Evolutionary conservation across 176 grass and related monocot genomes (phyloP).

Genomic region (Neostapfia colusana): DNA sequence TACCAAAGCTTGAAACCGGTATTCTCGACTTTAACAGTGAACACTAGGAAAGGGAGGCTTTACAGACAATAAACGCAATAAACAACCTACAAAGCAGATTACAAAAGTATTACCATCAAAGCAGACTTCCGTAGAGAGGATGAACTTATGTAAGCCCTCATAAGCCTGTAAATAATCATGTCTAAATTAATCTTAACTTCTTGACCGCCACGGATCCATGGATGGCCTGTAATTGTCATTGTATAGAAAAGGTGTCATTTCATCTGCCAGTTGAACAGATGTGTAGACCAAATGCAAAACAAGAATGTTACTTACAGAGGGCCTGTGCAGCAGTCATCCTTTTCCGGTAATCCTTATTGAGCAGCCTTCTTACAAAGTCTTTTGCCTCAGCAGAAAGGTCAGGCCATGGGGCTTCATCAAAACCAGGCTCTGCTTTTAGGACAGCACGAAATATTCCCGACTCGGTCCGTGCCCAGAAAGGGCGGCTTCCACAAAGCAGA

Average conservation of each 20-base stretch:
- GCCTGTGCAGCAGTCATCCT: constrained; percentile 91
- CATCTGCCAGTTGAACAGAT: constrained; percentile 3
- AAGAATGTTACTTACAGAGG: constrained; percentile 54
- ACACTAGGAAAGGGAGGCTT: not conserved
- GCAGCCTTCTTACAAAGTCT: constrained; percentile 77
- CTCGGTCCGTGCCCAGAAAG: constrained; percentile 88
- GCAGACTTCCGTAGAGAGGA: constrained; percentile 68
- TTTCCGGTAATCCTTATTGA: constrained; percentile 96
- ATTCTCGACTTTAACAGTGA: too few species aligned
- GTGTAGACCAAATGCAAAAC: constrained; percentile 17
- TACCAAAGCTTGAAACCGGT: too few species aligned
- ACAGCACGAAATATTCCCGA: constrained; percentile 88
- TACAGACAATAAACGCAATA: not conserved
- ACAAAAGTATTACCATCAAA: constrained; percentile 57
- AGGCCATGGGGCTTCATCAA: constrained; percentile 91
- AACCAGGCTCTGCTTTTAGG: constrained; percentile 79
- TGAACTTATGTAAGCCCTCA: constrained; percentile 66
- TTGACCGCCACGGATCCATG: constrained; percentile 55
- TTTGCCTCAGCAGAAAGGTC: constrained; percentile 61
- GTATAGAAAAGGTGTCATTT: constrained; percentile 13
- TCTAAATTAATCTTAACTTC: constrained; percentile 61
- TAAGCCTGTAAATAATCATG: constrained; percentile 69
- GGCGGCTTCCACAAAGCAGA: constrained; percentile 85
- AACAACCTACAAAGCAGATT: too few species aligned
- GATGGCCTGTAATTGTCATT: constrained; percentile 51